Evolutionary conservation across 2,329 filamentous ascomycete genomes (phyloP).

Genomic region (Neospermospora avenae): DNA sequence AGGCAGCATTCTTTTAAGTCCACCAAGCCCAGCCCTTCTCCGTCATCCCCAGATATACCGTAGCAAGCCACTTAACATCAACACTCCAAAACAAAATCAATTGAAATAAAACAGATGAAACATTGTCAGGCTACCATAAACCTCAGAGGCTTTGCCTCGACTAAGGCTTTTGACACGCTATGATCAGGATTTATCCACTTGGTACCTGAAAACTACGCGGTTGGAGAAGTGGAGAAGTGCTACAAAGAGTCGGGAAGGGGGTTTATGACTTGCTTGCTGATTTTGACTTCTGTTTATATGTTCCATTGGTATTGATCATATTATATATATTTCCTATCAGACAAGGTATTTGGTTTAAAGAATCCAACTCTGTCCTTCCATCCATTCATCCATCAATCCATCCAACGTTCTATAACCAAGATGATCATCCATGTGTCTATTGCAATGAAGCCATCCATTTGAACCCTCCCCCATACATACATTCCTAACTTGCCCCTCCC

Average conservation of each 20-base stretch:
- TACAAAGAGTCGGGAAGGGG: background rate
- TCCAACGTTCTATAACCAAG: background rate
- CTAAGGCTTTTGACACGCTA: too few relatives aligned
- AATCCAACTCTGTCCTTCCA: conserved; percentile 3
- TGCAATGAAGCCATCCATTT: background rate
- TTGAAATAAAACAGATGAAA: too few relatives aligned
- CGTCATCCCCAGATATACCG: too few relatives aligned
- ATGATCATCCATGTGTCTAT: background rate
- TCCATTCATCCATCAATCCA: background rate
- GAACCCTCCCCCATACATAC: background rate
- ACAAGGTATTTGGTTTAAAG: background rate
- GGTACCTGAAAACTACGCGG: too few relatives aligned
- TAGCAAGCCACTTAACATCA: too few relatives aligned
- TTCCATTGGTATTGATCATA: background rate
- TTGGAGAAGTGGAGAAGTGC: too few relatives aligned
- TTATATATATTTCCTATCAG: background rate
- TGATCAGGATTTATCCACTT: too few relatives aligned
- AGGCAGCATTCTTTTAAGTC: too few relatives aligned
- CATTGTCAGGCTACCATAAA: too few relatives aligned
- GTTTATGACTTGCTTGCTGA: background rate
- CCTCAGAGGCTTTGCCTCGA: too few relatives aligned
- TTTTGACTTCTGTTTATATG: background rate
- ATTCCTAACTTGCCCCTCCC: background rate
- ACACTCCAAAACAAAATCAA: too few relatives aligned
- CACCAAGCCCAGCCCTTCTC: too few relatives aligned